phyloP scores from a whole-genome alignment of 148 eudicot species.

The Nepenthes gracilis region DNA sequence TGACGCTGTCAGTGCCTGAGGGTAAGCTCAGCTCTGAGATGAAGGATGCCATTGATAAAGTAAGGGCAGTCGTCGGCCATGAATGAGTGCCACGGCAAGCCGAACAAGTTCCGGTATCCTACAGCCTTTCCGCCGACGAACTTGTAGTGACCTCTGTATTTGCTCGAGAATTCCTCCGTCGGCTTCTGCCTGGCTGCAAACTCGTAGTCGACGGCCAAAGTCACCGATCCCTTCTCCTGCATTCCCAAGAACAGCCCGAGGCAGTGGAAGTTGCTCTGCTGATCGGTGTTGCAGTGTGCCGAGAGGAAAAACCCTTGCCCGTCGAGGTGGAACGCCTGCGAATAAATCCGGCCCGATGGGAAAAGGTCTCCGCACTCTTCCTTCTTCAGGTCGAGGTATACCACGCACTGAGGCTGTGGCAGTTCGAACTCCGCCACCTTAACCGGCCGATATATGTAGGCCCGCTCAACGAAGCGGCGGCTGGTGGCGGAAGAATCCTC shows the following conservation, averaged over 20 bases:
- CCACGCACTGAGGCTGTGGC: constrained; percentile 80
- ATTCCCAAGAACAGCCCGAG: constrained; percentile 82
- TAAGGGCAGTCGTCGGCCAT: constrained; percentile 87
- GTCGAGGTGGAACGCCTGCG: constrained; percentile 90
- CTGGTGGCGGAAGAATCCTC: constrained; percentile 46
- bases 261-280: constrained; percentile 76
- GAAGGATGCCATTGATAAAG: constrained; percentile 68
- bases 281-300: constrained; percentile 93
- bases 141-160: constrained; percentile 79
- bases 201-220: constrained; percentile 78
- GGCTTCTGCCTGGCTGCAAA: constrained; percentile 84
- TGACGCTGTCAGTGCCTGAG: constrained; percentile 32
- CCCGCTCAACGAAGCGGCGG: constrained; percentile 56
- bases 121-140: constrained; percentile 91
- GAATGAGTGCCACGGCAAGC: constrained; percentile 73
- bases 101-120: constrained; percentile 77
- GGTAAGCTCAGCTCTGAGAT: constrained; percentile 88
- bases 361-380: constrained; percentile 66
- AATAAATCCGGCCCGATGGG: constrained; percentile 75
- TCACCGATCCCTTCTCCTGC: constrained; percentile 90
- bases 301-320: constrained; percentile 95
- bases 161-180: constrained; percentile 62
- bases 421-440: constrained; percentile 81
- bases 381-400: constrained; percentile 68
- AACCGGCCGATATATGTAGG: constrained; percentile 82